Conservation (phyloP, 2,329 filamentous ascomycete genomes). For the Magnaporthiopsis rhizophila region DNA sequence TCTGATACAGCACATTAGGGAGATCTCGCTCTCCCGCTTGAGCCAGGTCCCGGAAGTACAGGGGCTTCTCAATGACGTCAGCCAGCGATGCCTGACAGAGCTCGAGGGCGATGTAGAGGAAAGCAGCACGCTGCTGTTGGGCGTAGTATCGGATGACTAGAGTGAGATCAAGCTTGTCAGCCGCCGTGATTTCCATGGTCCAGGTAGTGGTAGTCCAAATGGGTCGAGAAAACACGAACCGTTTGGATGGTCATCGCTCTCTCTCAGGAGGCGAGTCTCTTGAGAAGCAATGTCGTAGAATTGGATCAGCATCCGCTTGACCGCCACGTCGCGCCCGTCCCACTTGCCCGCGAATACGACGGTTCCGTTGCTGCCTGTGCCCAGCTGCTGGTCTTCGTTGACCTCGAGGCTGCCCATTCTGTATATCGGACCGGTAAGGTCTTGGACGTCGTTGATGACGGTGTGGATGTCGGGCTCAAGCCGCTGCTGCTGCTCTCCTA, state of each 20-base stretch:
- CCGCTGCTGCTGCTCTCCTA: constrained; percentile 39
- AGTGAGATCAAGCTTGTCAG: constrained; percentile 19
- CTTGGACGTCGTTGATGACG: constrained; percentile 47
- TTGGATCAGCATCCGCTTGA: constrained; percentile 93
- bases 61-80: constrained; percentile 76
- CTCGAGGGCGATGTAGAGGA: constrained; percentile 93
- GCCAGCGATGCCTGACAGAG: constrained; percentile 89
- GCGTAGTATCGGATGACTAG: constrained; percentile 91
- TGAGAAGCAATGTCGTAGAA: constrained; percentile 94
- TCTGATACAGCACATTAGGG: constrained; percentile 75
- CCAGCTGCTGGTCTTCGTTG: constrained; percentile 54
- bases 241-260: constrained; percentile 93
- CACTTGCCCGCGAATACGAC: constrained; percentile 93
- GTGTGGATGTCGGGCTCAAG: constrained; percentile 57
- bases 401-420: constrained; percentile 58
- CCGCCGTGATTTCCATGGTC: constrained; percentile 6
- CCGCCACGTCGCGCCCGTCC: constrained; percentile 84
- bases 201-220: background rate
- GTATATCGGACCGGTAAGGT: constrained; percentile 51
- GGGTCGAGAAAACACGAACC: constrained; percentile 31
- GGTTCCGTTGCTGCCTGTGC: constrained; percentile 91
- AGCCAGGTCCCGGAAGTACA: constrained; percentile 60
- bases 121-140: constrained; percentile 79
- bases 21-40: constrained; percentile 67
- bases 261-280: constrained; percentile 81